A percentile compares a stretch with the other conserved stretches of the same genome.
Conservation (phyloP, 257 asterid genomes). For the Nicotiana noctiflora region DNA sequence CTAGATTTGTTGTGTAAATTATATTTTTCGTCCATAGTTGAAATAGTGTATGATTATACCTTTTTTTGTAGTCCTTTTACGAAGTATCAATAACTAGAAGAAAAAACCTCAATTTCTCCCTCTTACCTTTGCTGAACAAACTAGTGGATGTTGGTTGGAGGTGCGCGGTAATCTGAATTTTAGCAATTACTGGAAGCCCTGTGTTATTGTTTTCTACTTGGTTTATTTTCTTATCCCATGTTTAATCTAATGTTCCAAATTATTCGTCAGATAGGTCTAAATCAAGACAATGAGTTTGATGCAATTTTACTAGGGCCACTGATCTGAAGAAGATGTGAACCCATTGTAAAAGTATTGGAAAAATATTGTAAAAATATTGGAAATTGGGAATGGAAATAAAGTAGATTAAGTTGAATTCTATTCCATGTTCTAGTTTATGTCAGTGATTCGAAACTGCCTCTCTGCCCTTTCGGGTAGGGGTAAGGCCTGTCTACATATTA, state of each 20-base stretch:
- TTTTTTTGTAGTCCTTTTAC: neutral
- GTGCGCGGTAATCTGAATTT: neutral
- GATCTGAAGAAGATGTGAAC: neutral
- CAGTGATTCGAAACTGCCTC: no score
- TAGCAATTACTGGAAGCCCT: neutral
- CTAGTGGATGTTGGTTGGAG: neutral
- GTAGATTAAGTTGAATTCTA: neutral
- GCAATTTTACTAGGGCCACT: neutral
- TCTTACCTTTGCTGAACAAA: neutral
- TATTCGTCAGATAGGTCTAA: neutral
- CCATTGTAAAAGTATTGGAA: neutral
- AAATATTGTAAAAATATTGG: neutral
- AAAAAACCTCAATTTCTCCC: neutral
- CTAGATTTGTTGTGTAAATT: neutral
- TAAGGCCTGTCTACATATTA: no score
- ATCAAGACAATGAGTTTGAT: neutral
- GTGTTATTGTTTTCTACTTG: neutral
- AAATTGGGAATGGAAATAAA: neutral
- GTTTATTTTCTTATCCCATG: neutral
- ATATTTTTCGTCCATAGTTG: neutral
- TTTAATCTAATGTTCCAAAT: neutral
- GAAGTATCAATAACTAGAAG: neutral
- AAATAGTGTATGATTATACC: neutral
- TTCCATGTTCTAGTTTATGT: no score
- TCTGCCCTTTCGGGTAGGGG: no score